A percentile compares a stretch with the other conserved stretches of the same genome.
Conservation (phyloP, 805 yeast species). For the Candida silvatica region DNA sequence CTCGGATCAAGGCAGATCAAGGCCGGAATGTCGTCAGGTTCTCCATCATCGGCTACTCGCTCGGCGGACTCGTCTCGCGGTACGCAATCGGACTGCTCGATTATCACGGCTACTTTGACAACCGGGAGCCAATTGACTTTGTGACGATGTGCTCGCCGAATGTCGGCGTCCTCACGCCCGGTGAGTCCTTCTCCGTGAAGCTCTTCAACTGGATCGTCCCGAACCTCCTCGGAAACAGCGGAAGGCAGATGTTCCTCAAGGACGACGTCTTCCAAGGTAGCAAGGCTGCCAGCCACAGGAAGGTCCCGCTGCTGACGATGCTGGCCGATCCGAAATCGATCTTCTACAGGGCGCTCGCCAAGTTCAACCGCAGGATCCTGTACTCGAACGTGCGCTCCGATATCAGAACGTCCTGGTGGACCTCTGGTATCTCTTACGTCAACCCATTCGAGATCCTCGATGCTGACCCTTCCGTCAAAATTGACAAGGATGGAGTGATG, state of each 20-base stretch:
- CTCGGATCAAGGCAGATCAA: constrained; percentile 4
- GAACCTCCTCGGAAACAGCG: constrained; percentile 57
- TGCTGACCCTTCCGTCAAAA: constrained; percentile 23
- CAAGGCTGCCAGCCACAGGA: neutral
- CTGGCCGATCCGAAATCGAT: constrained; percentile 59
- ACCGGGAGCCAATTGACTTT: constrained; percentile 48
- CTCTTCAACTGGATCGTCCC: constrained; percentile 61
- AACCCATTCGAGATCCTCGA: constrained; percentile 48
- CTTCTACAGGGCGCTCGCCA: constrained; percentile 46
- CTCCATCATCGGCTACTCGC: constrained; percentile 78
- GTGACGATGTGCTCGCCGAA: constrained; percentile 66
- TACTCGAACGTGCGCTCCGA: constrained; percentile 78
- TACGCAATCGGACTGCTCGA: constrained; percentile 71
- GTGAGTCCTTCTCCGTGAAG: constrained; percentile 37
- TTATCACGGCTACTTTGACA: constrained; percentile 41
- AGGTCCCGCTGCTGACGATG: constrained; percentile 46
- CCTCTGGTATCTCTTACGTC: constrained; percentile 55
- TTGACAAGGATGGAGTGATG: constrained; percentile 35
- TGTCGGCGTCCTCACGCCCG: constrained; percentile 58
- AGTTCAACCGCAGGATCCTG: constrained; percentile 44
- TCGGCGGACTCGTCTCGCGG: constrained; percentile 80
- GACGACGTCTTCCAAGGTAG: constrained; percentile 24
- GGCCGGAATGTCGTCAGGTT: constrained; percentile 44
- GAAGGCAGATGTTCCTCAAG: constrained; percentile 62
- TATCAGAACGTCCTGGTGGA: constrained; percentile 76